Conservation (phyloP, 495 filamentous ascomycete genomes). For the Talaromyces wortmannii region DNA sequence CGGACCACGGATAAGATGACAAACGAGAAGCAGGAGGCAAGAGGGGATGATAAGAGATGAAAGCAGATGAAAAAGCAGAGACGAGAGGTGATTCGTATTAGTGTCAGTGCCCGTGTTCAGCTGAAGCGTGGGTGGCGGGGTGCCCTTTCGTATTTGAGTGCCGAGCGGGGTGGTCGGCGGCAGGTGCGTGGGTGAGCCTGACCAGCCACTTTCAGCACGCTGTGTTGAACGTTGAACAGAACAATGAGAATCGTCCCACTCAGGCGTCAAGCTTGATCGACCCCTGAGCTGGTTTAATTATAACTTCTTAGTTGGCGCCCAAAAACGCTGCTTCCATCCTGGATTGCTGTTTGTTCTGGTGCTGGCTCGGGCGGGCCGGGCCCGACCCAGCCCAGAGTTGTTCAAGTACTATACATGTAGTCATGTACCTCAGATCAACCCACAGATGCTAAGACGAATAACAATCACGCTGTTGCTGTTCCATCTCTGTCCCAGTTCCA, state of each 20-base stretch:
- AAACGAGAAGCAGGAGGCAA: background rate
- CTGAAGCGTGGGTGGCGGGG: constrained; percentile 8
- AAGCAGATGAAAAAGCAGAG: background rate
- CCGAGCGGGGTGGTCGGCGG: background rate
- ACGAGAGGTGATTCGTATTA: background rate
- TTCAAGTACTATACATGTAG: background rate
- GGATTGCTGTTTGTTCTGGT: background rate
- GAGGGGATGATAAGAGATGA: constrained; percentile 6
- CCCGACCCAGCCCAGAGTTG: constrained; percentile 16
- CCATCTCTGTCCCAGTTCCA: too few species aligned
- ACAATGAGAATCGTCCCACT: background rate
- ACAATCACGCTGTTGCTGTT: too few species aligned
- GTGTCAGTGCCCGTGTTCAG: constrained; percentile 4
- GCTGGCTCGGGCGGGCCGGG: constrained; percentile 6
- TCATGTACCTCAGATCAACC: background rate
- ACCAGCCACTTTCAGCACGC: background rate
- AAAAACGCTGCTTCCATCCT: too few species aligned
- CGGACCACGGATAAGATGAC: background rate
- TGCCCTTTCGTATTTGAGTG: background rate
- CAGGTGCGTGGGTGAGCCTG: background rate
- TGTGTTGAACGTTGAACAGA: too few species aligned
- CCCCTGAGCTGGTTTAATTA: background rate
- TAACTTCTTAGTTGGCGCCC: background rate
- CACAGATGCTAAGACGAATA: background rate
- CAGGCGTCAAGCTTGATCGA: background rate